phyloP scores from a whole-genome alignment of 2,329 filamentous ascomycete species.

The Nothophaeocryptopus gaeumannii region DNA sequence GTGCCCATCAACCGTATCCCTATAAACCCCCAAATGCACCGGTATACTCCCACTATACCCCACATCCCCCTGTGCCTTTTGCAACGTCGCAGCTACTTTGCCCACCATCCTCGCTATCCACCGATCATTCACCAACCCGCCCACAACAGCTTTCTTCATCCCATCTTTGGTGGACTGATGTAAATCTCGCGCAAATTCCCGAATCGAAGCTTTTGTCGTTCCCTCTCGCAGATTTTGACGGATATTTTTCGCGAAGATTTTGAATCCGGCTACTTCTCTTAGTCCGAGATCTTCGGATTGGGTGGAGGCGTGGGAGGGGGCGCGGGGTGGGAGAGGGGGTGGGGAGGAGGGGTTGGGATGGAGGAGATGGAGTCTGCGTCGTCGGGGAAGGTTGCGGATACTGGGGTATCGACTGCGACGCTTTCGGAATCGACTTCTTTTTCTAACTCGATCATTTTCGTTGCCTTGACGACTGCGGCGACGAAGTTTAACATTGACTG shows the following conservation, averaged over 20 bases:
- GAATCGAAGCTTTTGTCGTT: conserved; percentile 26
- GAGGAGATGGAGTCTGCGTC: background rate
- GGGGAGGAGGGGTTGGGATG: background rate
- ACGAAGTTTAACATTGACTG: conserved; percentile 54
- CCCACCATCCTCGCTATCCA: conserved; percentile 56
- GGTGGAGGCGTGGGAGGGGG: too few relatives aligned
- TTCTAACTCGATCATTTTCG: conserved; percentile 55
- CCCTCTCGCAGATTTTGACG: conserved; percentile 29
- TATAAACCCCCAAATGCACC: conserved; percentile 41
- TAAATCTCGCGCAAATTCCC: conserved; percentile 31
- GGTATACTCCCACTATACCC: conserved; percentile 52
- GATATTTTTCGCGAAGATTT: conserved; percentile 28
- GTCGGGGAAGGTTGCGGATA: conserved; percentile 27
- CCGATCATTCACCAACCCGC: conserved; percentile 51
- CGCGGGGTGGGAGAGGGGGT: background rate
- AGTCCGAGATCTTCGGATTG: conserved; percentile 4
- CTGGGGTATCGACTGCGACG: conserved; percentile 6
- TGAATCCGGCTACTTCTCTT: conserved; percentile 24
- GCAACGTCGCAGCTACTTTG: conserved; percentile 49
- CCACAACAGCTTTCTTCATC: conserved; percentile 48
- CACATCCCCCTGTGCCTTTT: conserved; percentile 50
- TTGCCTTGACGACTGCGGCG: conserved; percentile 56
- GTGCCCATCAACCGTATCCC: conserved; percentile 21
- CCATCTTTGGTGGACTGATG: conserved; percentile 42
- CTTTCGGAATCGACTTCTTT: conserved; percentile 38